A percentile compares a stretch with the other conserved stretches of the same genome.
phyloP scores from a whole-genome alignment of 495 filamentous ascomycete genomes.

The Penicillium longicatenatum region DNA sequence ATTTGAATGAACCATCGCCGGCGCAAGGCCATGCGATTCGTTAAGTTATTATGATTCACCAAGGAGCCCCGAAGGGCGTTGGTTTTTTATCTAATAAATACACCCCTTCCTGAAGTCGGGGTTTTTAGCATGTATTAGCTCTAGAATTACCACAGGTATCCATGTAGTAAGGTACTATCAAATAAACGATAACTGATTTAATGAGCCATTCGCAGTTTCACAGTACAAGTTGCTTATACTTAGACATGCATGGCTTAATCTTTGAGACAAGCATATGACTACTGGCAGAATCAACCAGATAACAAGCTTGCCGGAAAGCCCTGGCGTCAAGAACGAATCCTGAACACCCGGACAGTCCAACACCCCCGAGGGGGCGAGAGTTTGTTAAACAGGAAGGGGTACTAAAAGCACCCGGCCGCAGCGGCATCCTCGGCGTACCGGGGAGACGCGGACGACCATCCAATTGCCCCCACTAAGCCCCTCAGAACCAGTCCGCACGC shows the following conservation, averaged over 20 bases:
- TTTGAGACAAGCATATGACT: constrained; percentile 75
- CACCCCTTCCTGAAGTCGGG: constrained; percentile 63
- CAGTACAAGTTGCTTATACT: constrained; percentile 69
- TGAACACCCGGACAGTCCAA: neutral
- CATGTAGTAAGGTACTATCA: constrained; percentile 72
- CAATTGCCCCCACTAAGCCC: constrained; percentile 53
- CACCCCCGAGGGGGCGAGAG: constrained; percentile 20
- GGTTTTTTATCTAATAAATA: constrained; percentile 75
- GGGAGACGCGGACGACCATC: constrained; percentile 31
- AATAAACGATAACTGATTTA: constrained; percentile 76
- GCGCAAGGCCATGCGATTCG: constrained; percentile 66
- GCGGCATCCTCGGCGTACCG: constrained; percentile 29
- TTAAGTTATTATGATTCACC: constrained; percentile 68
- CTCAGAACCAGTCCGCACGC: constrained; percentile 40
- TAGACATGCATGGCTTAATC: constrained; percentile 75
- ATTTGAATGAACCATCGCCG: constrained; percentile 67
- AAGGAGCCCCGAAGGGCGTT: constrained; percentile 63
- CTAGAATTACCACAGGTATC: constrained; percentile 76
- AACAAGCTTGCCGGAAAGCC: constrained; percentile 33
- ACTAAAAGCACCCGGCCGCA: constrained; percentile 15
- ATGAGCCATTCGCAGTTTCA: constrained; percentile 74
- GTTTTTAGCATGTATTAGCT: constrained; percentile 74
- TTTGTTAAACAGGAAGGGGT: constrained; percentile 18
- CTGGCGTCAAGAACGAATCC: constrained; percentile 5
- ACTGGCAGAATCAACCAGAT: constrained; percentile 73